phyloP scores from a whole-genome alignment of 1,139 yeast genomes.

The Yamadazyma aaseri region DNA sequence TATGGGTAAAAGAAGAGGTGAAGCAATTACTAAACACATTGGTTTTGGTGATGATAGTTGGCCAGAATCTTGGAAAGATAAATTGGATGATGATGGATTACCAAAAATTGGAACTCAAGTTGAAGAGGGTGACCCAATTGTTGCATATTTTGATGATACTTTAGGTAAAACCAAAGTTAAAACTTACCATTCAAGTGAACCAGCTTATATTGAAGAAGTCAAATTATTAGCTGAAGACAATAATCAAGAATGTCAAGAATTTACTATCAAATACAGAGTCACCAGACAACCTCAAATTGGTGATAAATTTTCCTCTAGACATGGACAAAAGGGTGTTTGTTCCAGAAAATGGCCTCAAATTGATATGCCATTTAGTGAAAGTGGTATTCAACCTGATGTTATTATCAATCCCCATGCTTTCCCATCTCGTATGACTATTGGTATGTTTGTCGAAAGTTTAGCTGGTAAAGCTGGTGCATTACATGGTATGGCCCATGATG shows the following conservation, averaged over 20 bases:
- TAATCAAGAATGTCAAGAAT: constrained; percentile 76
- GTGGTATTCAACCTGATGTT: constrained; percentile 96
- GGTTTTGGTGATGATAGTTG: constrained; percentile 93
- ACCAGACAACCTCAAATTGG: constrained; percentile 95
- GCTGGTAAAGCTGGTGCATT: constrained; percentile 99
- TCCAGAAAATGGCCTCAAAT: constrained; percentile 97
- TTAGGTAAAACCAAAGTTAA: constrained; percentile 88
- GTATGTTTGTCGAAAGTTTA: constrained; percentile 97
- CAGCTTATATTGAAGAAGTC: constrained; percentile 94
- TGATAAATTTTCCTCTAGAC: constrained; percentile 97
- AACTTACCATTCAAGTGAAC: constrained; percentile 91
- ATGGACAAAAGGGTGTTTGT: constrained; percentile 99
- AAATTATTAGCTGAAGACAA: constrained; percentile 88
- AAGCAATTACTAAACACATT: constrained; percentile 90
- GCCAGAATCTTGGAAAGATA: constrained; percentile 88
- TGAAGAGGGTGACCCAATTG: constrained; percentile 94
- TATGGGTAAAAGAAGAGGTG: constrained; percentile 81
- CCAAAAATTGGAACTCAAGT: constrained; percentile 87
- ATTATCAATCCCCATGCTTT: constrained; percentile 98
- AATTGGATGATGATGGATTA: constrained; percentile 88
- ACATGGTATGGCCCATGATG: constrained; percentile 96
- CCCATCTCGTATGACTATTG: constrained; percentile 99
- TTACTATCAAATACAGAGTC: constrained; percentile 87
- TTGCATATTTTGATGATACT: constrained; percentile 90
- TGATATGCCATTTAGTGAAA: constrained; percentile 96